Evolutionary conservation across 768 basidiomycete genomes (phyloP), one percentile per base, ranked within the genome.

Genomic region (Infundibulicybe gibba): DNA sequence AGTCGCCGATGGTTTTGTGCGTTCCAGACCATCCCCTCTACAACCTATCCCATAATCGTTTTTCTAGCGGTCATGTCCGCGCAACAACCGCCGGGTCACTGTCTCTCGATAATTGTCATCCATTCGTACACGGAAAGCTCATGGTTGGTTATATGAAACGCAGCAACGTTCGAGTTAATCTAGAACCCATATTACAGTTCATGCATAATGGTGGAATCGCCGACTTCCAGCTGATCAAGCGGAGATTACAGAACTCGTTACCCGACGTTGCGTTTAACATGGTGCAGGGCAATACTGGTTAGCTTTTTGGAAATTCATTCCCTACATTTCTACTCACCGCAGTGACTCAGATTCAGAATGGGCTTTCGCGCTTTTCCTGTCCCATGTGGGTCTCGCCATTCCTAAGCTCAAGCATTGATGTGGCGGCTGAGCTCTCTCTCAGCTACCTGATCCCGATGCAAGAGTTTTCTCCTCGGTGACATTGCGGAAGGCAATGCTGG

Each of bases 121-220:
- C 97, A 5, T 99, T 95, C 68, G 81, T 82, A 34, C 85, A 90
- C 58, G 90, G 88, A 9, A 93, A 88, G 60, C 70, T 99, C 41
- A 97, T 97, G 91, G 94, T 93, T 58, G 55, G 66, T 53, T 41
- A 43, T 13, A 34, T 42, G 9, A 14, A 41, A 25, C 8, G 25
- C 25, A 25, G 8, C 25, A 25, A 25, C 25, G 25, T 3, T 25
- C 25, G 8, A 25, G 25, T 25, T 25, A 25, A 25, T 43, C 42
- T 39, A 32, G 14, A 20, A 49, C 40, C 40, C 30, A 47, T 13
- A 14, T 38, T 16, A 3, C 53, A 94, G 93, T 97, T 90, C 68
- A 97, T 97, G 94, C 94, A 94, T 64, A 98, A 97, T 54, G 95
- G 95, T 45, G 84, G 83, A n/a, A 89, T 99, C 46, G 83, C 88